Evolutionary conservation across 306 rosid genomes (phyloP), one percentile per base, ranked within the genome.

Genomic region (Chamaecrista fasciculata): DNA sequence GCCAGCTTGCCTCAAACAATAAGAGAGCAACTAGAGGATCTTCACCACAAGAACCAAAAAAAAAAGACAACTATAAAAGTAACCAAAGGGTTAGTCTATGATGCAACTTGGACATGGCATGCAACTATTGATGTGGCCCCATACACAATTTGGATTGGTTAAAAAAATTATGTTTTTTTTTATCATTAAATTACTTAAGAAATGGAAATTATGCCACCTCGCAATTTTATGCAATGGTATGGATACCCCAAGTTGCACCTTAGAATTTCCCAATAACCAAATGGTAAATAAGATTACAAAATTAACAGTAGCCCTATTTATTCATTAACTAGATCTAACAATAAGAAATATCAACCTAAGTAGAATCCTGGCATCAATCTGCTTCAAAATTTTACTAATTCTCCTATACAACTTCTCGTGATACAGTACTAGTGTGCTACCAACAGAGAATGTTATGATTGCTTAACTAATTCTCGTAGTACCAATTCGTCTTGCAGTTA

Each of bases 401-500:
- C 23, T 21, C 24, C 39, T 47, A 19, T 76, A 33, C 29, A 50
- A 70, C 14, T 64, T 55, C 61, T 24, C 72, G 60, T 58, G 63
- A 64, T 42, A 60, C 31, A 40, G 19, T 31, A 46, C 59, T 44
- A 52, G 42, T 31, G 33, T 50, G 43, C 14, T 61, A 71, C 65
- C 25, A 34, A 28, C 28, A 49, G 4, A 21, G 56, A 24, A 12
- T 65, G 58, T 2, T 51, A 61, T 14, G 56, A 52, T 52, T 26
- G 60, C 51, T n/a, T 65, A 75, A 19, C 50, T 23, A 26, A 59
- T 26, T 66, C 53, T 71, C 68, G 29, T 51, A 33, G 48, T 42
- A 50, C 31, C 50, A 39, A 25, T 8, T 31, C 7, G 34, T 62
- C 19, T 36, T 11, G 2, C 68, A 23, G 12, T 2, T 62, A 5